Percentiles rank a stretch among this genome's conserved stretches.
Evolutionary conservation across 208 protist genomes (phyloP).

Genomic region (Crithidia thermophila): DNA sequence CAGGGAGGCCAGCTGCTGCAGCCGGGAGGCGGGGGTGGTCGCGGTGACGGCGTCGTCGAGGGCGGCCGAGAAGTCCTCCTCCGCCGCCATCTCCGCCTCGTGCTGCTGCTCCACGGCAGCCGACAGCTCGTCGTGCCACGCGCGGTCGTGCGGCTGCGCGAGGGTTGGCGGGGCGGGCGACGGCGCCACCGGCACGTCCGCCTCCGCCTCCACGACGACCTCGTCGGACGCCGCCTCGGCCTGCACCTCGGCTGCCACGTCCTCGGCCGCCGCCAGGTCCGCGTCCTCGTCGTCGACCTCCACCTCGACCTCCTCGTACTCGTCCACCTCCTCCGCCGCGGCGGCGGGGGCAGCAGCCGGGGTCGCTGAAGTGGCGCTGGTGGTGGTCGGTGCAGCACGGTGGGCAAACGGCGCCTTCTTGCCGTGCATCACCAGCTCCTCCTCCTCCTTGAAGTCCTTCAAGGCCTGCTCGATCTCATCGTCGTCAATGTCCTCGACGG

Average conservation of each 20-base stretch:
- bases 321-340: slow-evolving; percentile 19
- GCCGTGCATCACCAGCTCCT: slow-evolving; percentile 23
- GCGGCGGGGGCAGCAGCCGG: slow-evolving; percentile 9
- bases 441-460: slow-evolving; percentile 37
- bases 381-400: slow-evolving; percentile 10
- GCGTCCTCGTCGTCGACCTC: slow-evolving; percentile 36
- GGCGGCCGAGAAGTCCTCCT: slow-evolving; percentile 24
- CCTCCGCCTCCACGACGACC: slow-evolving; percentile 10
- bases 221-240: slow-evolving; percentile 3
- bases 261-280: slow-evolving; percentile 20
- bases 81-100: slow-evolving; percentile 28
- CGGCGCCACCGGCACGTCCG: slow-evolving; percentile 9
- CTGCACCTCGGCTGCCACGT: slow-evolving; percentile 12
- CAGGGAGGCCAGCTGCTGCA: slow-evolving; percentile 35
- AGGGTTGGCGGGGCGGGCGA: neutral
- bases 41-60: slow-evolving; percentile 17
- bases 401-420: slow-evolving; percentile 1
- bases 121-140: slow-evolving; percentile 30
- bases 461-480: slow-evolving; percentile 47
- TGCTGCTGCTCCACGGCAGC: slow-evolving; percentile 39
- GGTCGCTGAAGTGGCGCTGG: neutral
- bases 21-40: slow-evolving; percentile 19
- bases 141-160: slow-evolving; percentile 8
- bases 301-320: slow-evolving; percentile 37
- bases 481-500: slow-evolving; percentile 48